Evolutionary conservation across 495 filamentous ascomycete species (phyloP), one percentile per base, ranked within the genome.

Genomic region (Pyronema domesticum): DNA sequence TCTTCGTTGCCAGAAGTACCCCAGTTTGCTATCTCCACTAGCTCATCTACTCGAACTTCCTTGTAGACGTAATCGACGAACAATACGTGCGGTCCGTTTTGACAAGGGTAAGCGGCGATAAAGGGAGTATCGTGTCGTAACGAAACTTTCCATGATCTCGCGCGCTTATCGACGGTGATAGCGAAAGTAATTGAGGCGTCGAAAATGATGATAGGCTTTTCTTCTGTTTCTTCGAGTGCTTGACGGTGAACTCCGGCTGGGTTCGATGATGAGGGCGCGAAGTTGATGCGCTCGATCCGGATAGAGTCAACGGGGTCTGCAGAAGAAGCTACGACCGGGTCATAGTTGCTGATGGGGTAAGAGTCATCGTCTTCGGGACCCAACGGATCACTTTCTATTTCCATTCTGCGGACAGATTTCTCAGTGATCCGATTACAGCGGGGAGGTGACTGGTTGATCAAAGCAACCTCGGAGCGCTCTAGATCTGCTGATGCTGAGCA

Each of bases 111-210:
- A 1, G 80, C 79, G 36, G 68, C 64, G 55, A 86, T 73, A 60
- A 83, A 86, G 37, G 72, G 72, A 18, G 83, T 80, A 63, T 86
- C 76, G 57, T 76, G 81, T 19, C 68, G 69, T 33, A 86, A 69
- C 9, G 72, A 67, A 52, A 86, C 66, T 35, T 80, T 79, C 76
- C 75, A 80, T 30, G 72, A 79, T 18, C 63, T 59, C n/a, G 63
- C 56, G 10, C 60, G 57, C 39, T 58, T 55, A 18, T 76, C 68
- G 35, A 78, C 77, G 44, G 78, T 73, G 51, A 82, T 78, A 23
- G 81, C 80, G 61, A 86, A 84, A 49, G 75, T 75, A 53, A 85
- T 72, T 14, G 72, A 73, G 4, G 81, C 80, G 60, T 83, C 78
- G 60, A 74, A 82, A 55, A 67, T 69, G 18, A 64, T 55, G 35